Percentiles rank a stretch among this genome's conserved stretches.
These are phyloP conservation scores for Dothistroma septosporum DNA, from an alignment of 2,329 filamentous ascomycete genomes.

Conservation along the genomic window DNA sequence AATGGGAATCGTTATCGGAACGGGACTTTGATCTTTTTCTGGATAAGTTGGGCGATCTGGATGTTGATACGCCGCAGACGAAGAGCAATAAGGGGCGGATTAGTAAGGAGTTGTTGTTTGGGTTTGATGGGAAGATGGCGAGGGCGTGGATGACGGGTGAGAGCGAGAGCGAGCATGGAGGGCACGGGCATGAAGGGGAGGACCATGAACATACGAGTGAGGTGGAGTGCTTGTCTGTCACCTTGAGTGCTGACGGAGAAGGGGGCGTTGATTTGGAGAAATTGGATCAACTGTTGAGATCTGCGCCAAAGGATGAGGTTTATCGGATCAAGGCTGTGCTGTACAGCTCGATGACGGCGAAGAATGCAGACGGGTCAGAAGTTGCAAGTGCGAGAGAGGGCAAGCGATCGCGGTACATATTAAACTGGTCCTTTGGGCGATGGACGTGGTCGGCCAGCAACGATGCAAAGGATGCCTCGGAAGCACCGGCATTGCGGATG, in stretches of 20 bases:
- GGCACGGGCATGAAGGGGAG: slow-evolving; percentile 41
- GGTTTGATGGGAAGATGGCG: slow-evolving; percentile 77
- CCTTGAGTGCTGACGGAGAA: slow-evolving; percentile 46
- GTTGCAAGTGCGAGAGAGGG: slow-evolving; percentile 34
- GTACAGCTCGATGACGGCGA: slow-evolving; percentile 43
- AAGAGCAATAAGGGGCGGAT: slow-evolving; percentile 81
- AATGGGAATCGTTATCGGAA: slow-evolving; percentile 78
- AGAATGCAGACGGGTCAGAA: slow-evolving; percentile 36
- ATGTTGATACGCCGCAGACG: slow-evolving; percentile 70
- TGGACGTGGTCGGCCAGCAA: slow-evolving; percentile 68
- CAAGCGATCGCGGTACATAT: slow-evolving; percentile 64
- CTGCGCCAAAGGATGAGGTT: slow-evolving; percentile 85
- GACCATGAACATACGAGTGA: slow-evolving; percentile 66
- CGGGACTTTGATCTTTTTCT: slow-evolving; percentile 70
- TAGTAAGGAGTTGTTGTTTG: slow-evolving; percentile 74
- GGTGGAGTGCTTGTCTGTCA: slow-evolving; percentile 86
- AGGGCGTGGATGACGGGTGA: slow-evolving; percentile 39
- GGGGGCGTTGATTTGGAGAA: slow-evolving; percentile 56
- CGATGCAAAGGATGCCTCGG: slow-evolving; percentile 23
- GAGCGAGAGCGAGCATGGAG: slow-evolving; percentile 35
- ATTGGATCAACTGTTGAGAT: slow-evolving; percentile 62
- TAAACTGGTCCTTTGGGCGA: slow-evolving; percentile 96
- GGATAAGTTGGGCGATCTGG: slow-evolving; percentile 74
- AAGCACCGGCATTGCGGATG: slow-evolving; percentile 60
- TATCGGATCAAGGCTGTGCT: slow-evolving; percentile 85